These are phyloP conservation scores for Lignosus rhinocerotis DNA, from an alignment of 1,284 basidiomycete species.

Conservation along the genomic window DNA sequence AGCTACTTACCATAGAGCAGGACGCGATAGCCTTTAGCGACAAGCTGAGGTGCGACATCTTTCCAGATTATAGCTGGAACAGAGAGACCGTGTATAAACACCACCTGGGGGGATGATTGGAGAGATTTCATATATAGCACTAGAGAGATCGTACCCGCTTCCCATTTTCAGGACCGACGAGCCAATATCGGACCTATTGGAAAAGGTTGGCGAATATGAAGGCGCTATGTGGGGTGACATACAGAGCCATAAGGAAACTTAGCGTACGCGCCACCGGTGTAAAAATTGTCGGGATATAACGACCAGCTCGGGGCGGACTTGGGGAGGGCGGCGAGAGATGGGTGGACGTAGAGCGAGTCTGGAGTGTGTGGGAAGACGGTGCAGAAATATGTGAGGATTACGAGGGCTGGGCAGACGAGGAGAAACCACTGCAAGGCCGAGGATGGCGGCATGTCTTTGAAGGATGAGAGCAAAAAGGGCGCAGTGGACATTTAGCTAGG, in stretches of 20 bases:
- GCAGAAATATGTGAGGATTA: slow-evolving; percentile 60
- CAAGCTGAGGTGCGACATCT: slow-evolving; percentile 64
- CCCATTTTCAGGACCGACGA: slow-evolving; percentile 69
- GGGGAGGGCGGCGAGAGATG: slow-evolving; percentile 61
- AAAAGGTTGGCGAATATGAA: slow-evolving; percentile 12
- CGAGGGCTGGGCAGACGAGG: slow-evolving; percentile 56
- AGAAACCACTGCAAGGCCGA: slow-evolving; percentile 51
- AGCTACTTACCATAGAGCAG: slow-evolving; percentile 62
- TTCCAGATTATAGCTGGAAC: slow-evolving; percentile 76
- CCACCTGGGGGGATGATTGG: slow-evolving; percentile 47
- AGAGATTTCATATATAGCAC: not conserved
- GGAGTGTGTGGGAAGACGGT: slow-evolving; percentile 64
- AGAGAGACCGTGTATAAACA: slow-evolving; percentile 78
- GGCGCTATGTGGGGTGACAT: slow-evolving; percentile 11
- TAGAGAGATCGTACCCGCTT: slow-evolving; percentile 49
- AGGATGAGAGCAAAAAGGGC: not conserved
- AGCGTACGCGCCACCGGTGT: slow-evolving; percentile 65
- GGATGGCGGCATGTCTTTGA: slow-evolving; percentile 29
- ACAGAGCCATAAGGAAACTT: slow-evolving; percentile 62
- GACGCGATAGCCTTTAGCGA: slow-evolving; percentile 66
- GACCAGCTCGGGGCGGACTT: slow-evolving; percentile 53
- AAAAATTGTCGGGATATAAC: slow-evolving; percentile 71
- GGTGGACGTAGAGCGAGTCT: slow-evolving; percentile 45
- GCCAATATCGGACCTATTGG: slow-evolving; percentile 70
- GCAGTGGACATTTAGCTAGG: slow-evolving; percentile 12